Base-by-base conservation (phyloP, 2,329 filamentous ascomycete genomes). In the Didymella lethalis region DNA sequence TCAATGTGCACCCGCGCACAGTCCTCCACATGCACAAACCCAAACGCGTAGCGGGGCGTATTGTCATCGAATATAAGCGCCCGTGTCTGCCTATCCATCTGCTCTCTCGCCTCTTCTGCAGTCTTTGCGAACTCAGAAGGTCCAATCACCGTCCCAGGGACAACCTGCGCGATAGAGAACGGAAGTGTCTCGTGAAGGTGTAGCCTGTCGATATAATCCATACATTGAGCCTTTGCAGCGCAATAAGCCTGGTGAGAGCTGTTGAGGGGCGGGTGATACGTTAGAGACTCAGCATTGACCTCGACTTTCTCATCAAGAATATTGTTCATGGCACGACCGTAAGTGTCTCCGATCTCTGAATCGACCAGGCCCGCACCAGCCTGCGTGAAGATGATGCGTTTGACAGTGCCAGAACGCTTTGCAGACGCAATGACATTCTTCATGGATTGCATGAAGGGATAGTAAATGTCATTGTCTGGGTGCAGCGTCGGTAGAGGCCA, bases 141-240 rank as follows among this genome's bases (percentile, higher is more conserved):
- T 0, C 74, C 74, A 8, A 75, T 75, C 1, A 75, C 73, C 1
- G 73, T 75, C 1, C 74, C 72, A 4, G 74, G 74, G 32, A 76
- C 72, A 45, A 75, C 56, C 58, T 76, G 74, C 6, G 65, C 63
- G 26, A 76, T 70, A 1, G 68, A 71, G 44, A 73, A 75, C 0
- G 69, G 64, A n/a, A 61, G 20, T n/a, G 36, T 48, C 1, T 40
- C n/a, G 23, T 55, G 48, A 3, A 32, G 26, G 18, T 54, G 60
- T 0, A 73, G 52, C 2, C 59, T 47, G 5, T 69, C 62, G n/a
- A 76, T 71, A 41, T 69, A 65, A 7, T 50, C 55, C 68, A 76
- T 76, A 46, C 71, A 75, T 48, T 73, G 67, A 0, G 74, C 72
- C 64, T 76, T 76, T 44, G 72, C 68, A 1, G 67, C 67, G 52